A percentile compares a stretch with the other conserved stretches of the same genome.
Evolutionary conservation across 1,284 basidiomycete genomes (phyloP).

Genomic region (Trametes sp.): DNA sequence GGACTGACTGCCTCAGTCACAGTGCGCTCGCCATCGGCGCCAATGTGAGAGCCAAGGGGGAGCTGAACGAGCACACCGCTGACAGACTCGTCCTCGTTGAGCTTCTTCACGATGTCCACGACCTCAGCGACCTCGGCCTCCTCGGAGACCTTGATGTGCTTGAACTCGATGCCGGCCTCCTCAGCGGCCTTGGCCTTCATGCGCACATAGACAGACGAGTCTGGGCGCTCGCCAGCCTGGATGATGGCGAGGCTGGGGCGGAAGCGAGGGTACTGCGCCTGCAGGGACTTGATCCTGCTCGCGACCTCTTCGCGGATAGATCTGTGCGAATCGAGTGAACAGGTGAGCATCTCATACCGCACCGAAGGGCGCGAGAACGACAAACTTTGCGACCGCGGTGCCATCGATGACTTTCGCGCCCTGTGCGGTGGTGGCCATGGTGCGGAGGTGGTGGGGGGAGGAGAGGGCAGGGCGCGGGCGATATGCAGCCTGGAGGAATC

Average conservation of each 20-base stretch:
- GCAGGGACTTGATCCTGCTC: slow-evolving; percentile 66
- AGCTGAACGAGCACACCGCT: slow-evolving; percentile 97
- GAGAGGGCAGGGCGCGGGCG: slow-evolving; percentile 46
- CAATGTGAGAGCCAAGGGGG: slow-evolving; percentile 90
- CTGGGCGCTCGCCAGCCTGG: slow-evolving; percentile 92
- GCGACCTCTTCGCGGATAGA: slow-evolving; percentile 82
- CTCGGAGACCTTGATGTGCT: slow-evolving; percentile 81
- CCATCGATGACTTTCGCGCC: slow-evolving; percentile 83
- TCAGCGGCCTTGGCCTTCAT: slow-evolving; percentile 98
- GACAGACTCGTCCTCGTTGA: slow-evolving; percentile 87
- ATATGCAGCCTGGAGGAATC: slow-evolving; percentile 28
- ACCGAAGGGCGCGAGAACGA: slow-evolving; percentile 11
- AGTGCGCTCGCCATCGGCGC: slow-evolving; percentile 84
- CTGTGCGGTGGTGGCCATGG: slow-evolving; percentile 56
- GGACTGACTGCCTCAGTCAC: slow-evolving; percentile 96
- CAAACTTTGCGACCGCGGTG: slow-evolving; percentile 86
- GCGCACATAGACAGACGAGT: slow-evolving; percentile 93
- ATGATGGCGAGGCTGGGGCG: slow-evolving; percentile 91
- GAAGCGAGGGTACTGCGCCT: slow-evolving; percentile 81
- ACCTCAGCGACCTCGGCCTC: slow-evolving; percentile 81
- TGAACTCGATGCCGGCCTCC: slow-evolving; percentile 92
- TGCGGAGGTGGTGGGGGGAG: slow-evolving; percentile 46
- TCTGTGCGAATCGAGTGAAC: slow-evolving; percentile 49
- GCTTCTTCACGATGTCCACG: slow-evolving; percentile 77
- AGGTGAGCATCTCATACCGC: neutral